Conservation (phyloP, 1,284 basidiomycete species). For the Ustilago esculenta region DNA sequence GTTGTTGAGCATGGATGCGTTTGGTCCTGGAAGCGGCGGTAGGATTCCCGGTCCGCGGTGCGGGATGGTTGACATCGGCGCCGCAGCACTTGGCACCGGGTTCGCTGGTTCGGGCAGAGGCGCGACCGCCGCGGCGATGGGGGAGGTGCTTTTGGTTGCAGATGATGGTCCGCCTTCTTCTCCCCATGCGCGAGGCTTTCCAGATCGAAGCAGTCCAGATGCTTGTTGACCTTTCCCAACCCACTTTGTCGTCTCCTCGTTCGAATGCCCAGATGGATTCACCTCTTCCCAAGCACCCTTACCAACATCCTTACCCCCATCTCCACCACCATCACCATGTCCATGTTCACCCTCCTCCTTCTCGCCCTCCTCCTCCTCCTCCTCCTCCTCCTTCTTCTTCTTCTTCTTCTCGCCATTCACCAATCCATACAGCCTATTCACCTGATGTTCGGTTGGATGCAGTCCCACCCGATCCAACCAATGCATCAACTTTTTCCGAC, state of each 20-base stretch:
- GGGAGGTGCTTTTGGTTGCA: neutral
- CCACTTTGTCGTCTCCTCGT: too few relatives aligned
- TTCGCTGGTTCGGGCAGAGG: slow-evolving; percentile 11
- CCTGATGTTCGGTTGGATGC: slow-evolving; percentile 6
- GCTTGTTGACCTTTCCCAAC: neutral
- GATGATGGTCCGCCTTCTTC: neutral
- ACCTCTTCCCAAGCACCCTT: slow-evolving; percentile 3
- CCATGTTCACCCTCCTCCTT: neutral
- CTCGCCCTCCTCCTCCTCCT: neutral
- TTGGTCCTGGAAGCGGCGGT: too few relatives aligned
- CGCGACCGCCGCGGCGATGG: slow-evolving; percentile 9
- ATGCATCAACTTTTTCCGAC: neutral
- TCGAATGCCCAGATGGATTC: too few relatives aligned
- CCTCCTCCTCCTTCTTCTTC: neutral
- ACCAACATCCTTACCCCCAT: neutral
- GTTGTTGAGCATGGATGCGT: neutral
- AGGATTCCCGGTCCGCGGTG: too few relatives aligned
- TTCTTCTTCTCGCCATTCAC: neutral
- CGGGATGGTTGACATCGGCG: neutral
- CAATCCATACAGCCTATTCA: neutral
- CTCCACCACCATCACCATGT: neutral
- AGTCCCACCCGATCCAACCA: slow-evolving; percentile 19
- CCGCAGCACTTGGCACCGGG: neutral
- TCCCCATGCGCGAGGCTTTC: neutral
- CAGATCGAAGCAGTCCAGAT: too few relatives aligned